Percentiles rank a stretch among this genome's conserved stretches.
Conservation (phyloP, 1,284 basidiomycete genomes). For the Pseudozyma pruni region DNA sequence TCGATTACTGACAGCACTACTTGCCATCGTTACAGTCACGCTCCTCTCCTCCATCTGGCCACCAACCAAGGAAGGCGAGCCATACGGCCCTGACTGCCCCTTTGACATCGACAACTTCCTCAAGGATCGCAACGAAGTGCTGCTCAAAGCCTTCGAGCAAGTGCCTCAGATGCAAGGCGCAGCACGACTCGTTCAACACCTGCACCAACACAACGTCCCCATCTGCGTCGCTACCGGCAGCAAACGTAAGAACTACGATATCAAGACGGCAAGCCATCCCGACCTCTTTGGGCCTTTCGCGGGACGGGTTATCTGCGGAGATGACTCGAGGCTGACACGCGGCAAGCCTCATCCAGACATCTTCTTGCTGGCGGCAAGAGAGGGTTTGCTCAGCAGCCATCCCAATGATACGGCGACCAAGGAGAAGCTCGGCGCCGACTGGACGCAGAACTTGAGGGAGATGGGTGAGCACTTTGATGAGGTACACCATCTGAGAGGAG, state of each 20-base stretch:
- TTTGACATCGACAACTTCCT: slow-evolving; percentile 65
- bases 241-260: slow-evolving; percentile 62
- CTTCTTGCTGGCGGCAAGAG: slow-evolving; percentile 64
- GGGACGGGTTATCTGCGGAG: slow-evolving; percentile 62
- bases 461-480: slow-evolving; percentile 57
- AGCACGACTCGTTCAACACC: slow-evolving; percentile 60
- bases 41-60: slow-evolving; percentile 64
- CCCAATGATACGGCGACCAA: slow-evolving; percentile 16
- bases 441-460: slow-evolving; percentile 38
- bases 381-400: slow-evolving; percentile 53
- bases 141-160: slow-evolving; percentile 59
- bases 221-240: slow-evolving; percentile 67
- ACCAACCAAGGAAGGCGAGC: slow-evolving; percentile 35
- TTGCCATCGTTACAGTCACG: slow-evolving; percentile 31
- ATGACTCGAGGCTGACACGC: slow-evolving; percentile 56
- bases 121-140: slow-evolving; percentile 54
- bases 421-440: slow-evolving; percentile 28
- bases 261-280: slow-evolving; percentile 59
- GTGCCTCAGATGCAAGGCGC: slow-evolving; percentile 67
- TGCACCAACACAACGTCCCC: slow-evolving; percentile 61
- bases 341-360: slow-evolving; percentile 67
- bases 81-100: slow-evolving; percentile 58
- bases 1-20: neutral
- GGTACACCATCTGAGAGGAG: slow-evolving; percentile 40
- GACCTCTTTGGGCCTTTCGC: slow-evolving; percentile 61